A percentile compares a stretch with the other conserved stretches of the same genome.
Evolutionary conservation across 2,329 filamentous ascomycete species (phyloP).

Genomic region (Ilyonectria mors-panacis): DNA sequence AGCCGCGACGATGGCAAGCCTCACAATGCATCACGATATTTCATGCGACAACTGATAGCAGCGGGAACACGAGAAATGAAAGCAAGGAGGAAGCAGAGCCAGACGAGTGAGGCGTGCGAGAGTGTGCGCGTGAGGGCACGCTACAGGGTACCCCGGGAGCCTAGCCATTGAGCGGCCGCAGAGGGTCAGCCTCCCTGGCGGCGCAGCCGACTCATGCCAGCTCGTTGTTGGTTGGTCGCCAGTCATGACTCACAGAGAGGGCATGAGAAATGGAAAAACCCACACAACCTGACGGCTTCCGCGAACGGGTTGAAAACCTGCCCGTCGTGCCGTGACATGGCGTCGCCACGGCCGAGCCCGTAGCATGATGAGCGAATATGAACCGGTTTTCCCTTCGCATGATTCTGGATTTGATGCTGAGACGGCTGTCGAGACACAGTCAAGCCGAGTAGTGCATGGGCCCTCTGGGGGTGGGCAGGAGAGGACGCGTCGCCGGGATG

Average conservation of each 20-base stretch:
- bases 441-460: conserved; percentile 19
- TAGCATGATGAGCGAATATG: conserved; percentile 19
- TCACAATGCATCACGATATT: conserved; percentile 2
- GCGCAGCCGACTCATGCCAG: conserved; percentile 41
- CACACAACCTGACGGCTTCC: conserved; percentile 38
- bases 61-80: conserved; percentile 1
- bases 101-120: conserved; percentile 11
- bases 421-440: conserved; percentile 40
- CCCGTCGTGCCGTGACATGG: conserved; percentile 35
- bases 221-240: conserved; percentile 43
- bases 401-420: conserved; percentile 37
- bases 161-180: conserved; percentile 53
- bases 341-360: conserved; percentile 26
- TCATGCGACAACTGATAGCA: conserved; percentile 10
- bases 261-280: conserved; percentile 44
- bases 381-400: conserved; percentile 26
- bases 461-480: conserved; percentile 22
- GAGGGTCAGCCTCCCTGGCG: conserved; percentile 49
- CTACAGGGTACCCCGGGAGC: conserved; percentile 44
- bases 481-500: conserved; percentile 40
- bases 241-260: conserved; percentile 47
- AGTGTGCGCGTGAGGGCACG: conserved; percentile 25
- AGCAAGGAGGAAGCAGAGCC: background rate
- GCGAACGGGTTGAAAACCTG: conserved; percentile 34
- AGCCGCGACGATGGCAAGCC: background rate